phyloP scores from a whole-genome alignment of 257 asterid genomes.

The Misopates orontium region DNA sequence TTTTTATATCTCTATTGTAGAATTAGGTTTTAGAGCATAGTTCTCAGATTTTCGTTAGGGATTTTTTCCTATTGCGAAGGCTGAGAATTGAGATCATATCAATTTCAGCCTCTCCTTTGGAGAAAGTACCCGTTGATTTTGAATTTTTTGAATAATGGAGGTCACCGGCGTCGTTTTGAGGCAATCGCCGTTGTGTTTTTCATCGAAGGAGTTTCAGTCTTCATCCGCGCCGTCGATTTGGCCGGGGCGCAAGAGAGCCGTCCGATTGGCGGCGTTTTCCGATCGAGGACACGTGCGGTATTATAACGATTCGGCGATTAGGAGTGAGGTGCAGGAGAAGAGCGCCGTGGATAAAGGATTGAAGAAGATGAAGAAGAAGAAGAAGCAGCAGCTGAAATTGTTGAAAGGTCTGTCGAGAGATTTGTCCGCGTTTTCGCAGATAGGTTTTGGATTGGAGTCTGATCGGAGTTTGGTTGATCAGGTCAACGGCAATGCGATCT shows the following conservation, averaged over 20 bases:
- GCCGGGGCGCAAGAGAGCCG: slow-evolving; percentile 16
- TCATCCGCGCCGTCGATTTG: slow-evolving; percentile 10
- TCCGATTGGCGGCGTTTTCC: slow-evolving; percentile 29
- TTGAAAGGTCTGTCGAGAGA: slow-evolving; percentile 57
- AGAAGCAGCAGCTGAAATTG: slow-evolving; percentile 62
- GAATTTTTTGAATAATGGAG: slow-evolving; percentile 26
- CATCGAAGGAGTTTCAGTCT: slow-evolving; percentile 14
- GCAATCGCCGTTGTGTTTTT: slow-evolving; percentile 27
- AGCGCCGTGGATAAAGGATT: slow-evolving; percentile 29
- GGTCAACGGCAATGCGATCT: slow-evolving; percentile 44
- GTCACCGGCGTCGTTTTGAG: slow-evolving; percentile 34
- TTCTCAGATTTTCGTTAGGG: neutral
- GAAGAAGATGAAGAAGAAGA: slow-evolving; percentile 49
- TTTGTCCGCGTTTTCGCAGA: slow-evolving; percentile 45
- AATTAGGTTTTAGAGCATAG: neutral
- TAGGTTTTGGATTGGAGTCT: slow-evolving; percentile 50
- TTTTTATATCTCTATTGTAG: neutral
- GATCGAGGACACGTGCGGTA: slow-evolving; percentile 60
- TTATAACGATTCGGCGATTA: slow-evolving; percentile 32
- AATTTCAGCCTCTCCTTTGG: slow-evolving; percentile 27
- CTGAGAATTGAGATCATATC: slow-evolving; percentile 15
- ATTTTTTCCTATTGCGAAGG: neutral
- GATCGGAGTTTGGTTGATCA: slow-evolving; percentile 41
- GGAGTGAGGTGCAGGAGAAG: slow-evolving; percentile 32
- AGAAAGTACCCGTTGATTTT: no score